A percentile compares a stretch with the other conserved stretches of the same genome.
These are phyloP conservation scores for Moesziomyces parantarcticus DNA, from an alignment of 1,284 basidiomycete species.

Conservation along the genomic window DNA sequence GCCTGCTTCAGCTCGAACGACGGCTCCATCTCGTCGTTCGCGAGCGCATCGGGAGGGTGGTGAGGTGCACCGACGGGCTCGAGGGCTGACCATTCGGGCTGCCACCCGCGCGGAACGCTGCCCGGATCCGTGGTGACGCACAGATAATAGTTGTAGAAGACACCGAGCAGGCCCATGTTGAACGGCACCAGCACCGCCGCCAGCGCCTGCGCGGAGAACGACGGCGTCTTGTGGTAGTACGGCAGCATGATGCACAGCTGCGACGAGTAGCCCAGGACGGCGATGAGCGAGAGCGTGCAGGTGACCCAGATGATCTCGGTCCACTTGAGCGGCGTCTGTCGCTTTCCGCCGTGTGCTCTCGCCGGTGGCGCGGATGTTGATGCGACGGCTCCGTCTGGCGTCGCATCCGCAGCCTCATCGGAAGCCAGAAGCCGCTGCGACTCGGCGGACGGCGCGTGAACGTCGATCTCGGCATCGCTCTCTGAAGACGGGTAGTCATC, in stretches of 20 bases:
- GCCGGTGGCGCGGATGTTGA: neutral
- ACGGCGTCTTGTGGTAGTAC: conserved; percentile 52
- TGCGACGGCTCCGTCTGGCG: neutral
- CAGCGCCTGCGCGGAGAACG: conserved; percentile 72
- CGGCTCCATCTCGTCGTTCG: neutral
- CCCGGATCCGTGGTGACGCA: conserved; percentile 57
- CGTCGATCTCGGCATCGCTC: conserved; percentile 26
- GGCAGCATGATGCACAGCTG: conserved; percentile 61
- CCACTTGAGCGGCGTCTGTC: conserved; percentile 36
- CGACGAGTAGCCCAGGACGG: conserved; percentile 54
- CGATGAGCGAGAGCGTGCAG: conserved; percentile 38
- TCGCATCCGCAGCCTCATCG: neutral
- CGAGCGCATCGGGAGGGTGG: neutral
- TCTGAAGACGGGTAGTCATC: conserved; percentile 23
- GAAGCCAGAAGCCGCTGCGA: conserved; percentile 6
- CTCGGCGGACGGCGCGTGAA: neutral
- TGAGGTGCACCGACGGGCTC: conserved; percentile 11
- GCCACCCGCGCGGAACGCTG: conserved; percentile 54
- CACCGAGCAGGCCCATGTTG: conserved; percentile 74
- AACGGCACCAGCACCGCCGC: conserved; percentile 81
- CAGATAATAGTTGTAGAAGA: conserved; percentile 62
- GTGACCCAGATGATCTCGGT: conserved; percentile 46
- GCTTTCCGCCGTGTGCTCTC: neutral
- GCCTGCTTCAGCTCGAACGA: conserved; percentile 35
- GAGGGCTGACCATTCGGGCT: conserved; percentile 52